Conservation (phyloP, 129 eudicot species). For the Pulicaria dysenterica region DNA sequence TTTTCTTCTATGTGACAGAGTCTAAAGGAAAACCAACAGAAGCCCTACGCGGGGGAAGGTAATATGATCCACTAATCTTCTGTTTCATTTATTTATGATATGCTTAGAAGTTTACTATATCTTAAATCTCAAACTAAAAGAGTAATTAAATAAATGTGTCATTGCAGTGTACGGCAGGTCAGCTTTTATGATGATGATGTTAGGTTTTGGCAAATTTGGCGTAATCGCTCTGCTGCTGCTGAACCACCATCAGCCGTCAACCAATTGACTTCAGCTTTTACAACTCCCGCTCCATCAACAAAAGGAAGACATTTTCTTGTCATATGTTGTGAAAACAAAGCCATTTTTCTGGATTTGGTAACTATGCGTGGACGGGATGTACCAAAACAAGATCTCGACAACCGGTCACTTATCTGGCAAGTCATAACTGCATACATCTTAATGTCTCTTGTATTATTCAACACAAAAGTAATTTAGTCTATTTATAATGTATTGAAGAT, state of each 20-base stretch:
- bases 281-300: slow-evolving; percentile 84
- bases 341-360: slow-evolving; percentile 87
- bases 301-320: slow-evolving; percentile 97
- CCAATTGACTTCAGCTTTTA: slow-evolving; percentile 69
- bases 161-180: slow-evolving; percentile 92
- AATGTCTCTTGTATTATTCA: slow-evolving; percentile 13
- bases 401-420: slow-evolving; percentile 89
- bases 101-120: not conserved
- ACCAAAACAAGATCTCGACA: slow-evolving; percentile 92
- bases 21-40: slow-evolving; percentile 93
- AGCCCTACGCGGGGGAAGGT: slow-evolving; percentile 98
- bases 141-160: slow-evolving; percentile 22
- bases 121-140: slow-evolving; percentile 30
- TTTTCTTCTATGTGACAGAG: slow-evolving; percentile 42
- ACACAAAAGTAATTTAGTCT: not conserved
- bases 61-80: slow-evolving; percentile 20
- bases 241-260: slow-evolving; percentile 90
- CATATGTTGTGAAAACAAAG: slow-evolving; percentile 96
- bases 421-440: slow-evolving; percentile 27
- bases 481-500: slow-evolving; percentile 1
- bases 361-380: slow-evolving; percentile 99
- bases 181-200: slow-evolving; percentile 97
- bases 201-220: slow-evolving; percentile 90
- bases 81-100: slow-evolving; percentile 8
- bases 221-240: slow-evolving; percentile 92